These are phyloP conservation scores for Daucus carota DNA, from an alignment of 129 eudicot species.

Conservation along the genomic window DH1_v3.0 NC_030384.2:40623001-40623500, in stretches of 20 bases:
- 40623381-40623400: no score
- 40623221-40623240: conserved; percentile 23
- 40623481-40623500: conserved; percentile 35
- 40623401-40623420: no score
- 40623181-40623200: conserved; percentile 17
- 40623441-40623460: conserved; percentile 27
- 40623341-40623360: no score
- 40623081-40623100: no score
- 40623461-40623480: conserved; percentile 27
- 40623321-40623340: conserved; percentile 15
- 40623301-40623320: conserved; percentile 27
- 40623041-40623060: background rate
- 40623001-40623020: conserved; percentile 6
- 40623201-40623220: conserved; percentile 23
- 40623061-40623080: no score
- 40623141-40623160: conserved; percentile 20
- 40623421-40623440: conserved; percentile 31
- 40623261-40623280: conserved; percentile 24
- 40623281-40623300: conserved; percentile 10
- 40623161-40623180: conserved; percentile 17
- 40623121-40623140: conserved; percentile 9
- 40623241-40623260: conserved; percentile 24
- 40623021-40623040: conserved; percentile 21
- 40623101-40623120: no score
- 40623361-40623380: no score